Percentiles rank a stretch among this genome's conserved stretches.
These are phyloP conservation scores for Prunus padus DNA, from an alignment of 306 rosid genomes.

Conservation along the genomic window DNA sequence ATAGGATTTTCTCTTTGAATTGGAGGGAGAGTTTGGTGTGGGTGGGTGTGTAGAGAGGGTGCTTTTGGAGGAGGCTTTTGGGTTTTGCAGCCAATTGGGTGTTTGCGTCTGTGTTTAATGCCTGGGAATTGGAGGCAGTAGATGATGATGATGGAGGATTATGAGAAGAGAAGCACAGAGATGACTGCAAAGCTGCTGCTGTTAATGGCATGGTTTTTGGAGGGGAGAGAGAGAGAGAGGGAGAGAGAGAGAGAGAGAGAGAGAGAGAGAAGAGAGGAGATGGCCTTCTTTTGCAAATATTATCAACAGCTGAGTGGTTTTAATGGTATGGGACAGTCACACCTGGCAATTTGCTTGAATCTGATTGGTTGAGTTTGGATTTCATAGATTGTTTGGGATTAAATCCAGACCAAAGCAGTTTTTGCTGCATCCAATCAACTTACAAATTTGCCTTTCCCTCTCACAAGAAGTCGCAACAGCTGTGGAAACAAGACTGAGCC, in stretches of 20 bases:
- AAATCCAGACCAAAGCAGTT: conserved; percentile 18
- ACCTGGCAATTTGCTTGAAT: conserved; percentile 29
- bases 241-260: no score
- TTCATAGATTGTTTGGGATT: conserved; percentile 26
- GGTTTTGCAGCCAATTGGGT: conserved; percentile 48
- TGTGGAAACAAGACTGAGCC: neutral
- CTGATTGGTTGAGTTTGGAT: conserved; percentile 44
- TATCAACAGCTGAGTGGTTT: conserved; percentile 5
- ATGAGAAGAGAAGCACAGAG: conserved; percentile 49
- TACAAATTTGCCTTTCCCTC: neutral
- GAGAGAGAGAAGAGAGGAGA: neutral
- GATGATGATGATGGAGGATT: conserved; percentile 42
- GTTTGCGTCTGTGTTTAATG: conserved; percentile 25
- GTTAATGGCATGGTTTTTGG: conserved; percentile 37
- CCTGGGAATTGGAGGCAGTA: conserved; percentile 15
- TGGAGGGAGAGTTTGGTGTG: conserved; percentile 59
- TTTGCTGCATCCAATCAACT: neutral
- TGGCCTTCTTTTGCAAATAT: neutral
- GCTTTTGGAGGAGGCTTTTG: conserved; percentile 56
- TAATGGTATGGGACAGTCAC: conserved; percentile 1
- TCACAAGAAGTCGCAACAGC: neutral
- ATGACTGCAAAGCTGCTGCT: conserved; percentile 49
- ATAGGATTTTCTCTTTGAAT: conserved; percentile 80
- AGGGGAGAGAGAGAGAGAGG: neutral
- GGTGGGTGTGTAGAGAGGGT: conserved; percentile 65